Base-by-base conservation (phyloP, 257 asterid species). In the Anisodus tanguticus region DNA sequence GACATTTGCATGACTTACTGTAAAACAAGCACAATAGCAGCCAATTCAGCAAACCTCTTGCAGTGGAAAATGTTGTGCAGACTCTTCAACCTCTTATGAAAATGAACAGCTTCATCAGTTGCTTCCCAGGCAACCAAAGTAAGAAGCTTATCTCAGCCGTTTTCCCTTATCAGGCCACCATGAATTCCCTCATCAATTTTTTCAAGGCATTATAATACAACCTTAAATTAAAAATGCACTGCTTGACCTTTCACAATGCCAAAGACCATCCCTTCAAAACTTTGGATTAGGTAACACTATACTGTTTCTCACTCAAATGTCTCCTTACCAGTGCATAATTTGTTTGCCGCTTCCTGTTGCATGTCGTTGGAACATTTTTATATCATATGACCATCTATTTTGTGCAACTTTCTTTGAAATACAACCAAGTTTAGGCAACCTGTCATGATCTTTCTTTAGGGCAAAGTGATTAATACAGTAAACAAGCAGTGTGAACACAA, bases 11-110 rank as follows among this genome's bases (percentile, higher is more conserved):
- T 49, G 63, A 12, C 62, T 76, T 12, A 26, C 22, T 76, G 81
- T 51, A 53, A 72, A 76, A 76, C 62, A 76, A 76, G 81, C 13
- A 51, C 63, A 51, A 26, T 26, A 6, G 62, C 81, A 51, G 63
- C 81, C 43, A 76, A 76, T 76, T 76, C 22, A 76, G 26, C 22
- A 0, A 76, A 22, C 63, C 81, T 22, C 45, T 76, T 51, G 63
- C 81, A 51, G 81, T 51, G 62, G 22, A 51, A 76, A 76, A 76
- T 51, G 47, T 51, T 76, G 81, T 51, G 49, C 81, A 12, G 81
- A 51, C 26, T 22, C 26, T 22, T 22, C 26, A 22, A 22, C 26
- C 63, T 76, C 8, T 76, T 76, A 22, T 7, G 41, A 76, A 76
- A 22, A 76, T 76, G 51, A 51, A 26, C 81, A 76, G 45, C 43